Evolutionary conservation across 2,329 filamentous ascomycete genomes (phyloP).

Genomic region (Alternaria viburni): DNA sequence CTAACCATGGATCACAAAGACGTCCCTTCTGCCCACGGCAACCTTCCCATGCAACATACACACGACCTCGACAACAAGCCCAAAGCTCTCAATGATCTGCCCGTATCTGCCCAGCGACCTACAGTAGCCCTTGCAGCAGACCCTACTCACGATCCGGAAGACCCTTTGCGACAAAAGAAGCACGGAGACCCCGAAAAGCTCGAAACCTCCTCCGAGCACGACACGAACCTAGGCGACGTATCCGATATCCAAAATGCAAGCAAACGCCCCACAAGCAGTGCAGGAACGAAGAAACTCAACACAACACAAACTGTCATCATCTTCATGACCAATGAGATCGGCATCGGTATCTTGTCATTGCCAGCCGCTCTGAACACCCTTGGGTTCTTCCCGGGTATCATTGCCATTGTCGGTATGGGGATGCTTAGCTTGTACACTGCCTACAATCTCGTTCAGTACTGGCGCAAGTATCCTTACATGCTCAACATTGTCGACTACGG

Average conservation of each 20-base stretch:
- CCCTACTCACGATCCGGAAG: conserved; percentile 26
- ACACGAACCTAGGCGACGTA: conserved; percentile 30
- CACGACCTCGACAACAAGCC: conserved; percentile 16
- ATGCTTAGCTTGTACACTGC: conserved; percentile 36
- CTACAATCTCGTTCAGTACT: conserved; percentile 40
- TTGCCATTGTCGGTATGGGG: conserved; percentile 33
- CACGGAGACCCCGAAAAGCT: conserved; percentile 19
- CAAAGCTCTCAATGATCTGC: conserved; percentile 19
- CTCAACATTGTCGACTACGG: conserved; percentile 40
- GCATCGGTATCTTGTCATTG: conserved; percentile 38
- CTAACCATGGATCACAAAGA: conserved; percentile 24
- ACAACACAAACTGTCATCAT: conserved; percentile 39
- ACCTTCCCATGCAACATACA: conserved; percentile 19
- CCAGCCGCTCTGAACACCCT: conserved; percentile 33
- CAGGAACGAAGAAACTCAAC: conserved; percentile 27
- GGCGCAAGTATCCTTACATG: conserved; percentile 39
- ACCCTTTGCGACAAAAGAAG: conserved; percentile 17
- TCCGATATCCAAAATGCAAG: conserved; percentile 32
- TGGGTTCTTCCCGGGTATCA: conserved; percentile 35
- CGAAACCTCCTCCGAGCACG: conserved; percentile 25
- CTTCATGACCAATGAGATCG: conserved; percentile 39
- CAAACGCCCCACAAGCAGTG: conserved; percentile 11
- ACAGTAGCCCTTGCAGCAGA: conserved; percentile 30
- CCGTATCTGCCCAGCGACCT: conserved; percentile 24
- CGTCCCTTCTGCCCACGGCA: conserved; percentile 15